These are phyloP conservation scores for Phycomyces nitens DNA, from an alignment of 192 early-diverging fungal genomes.

Conservation along the genomic window DNA sequence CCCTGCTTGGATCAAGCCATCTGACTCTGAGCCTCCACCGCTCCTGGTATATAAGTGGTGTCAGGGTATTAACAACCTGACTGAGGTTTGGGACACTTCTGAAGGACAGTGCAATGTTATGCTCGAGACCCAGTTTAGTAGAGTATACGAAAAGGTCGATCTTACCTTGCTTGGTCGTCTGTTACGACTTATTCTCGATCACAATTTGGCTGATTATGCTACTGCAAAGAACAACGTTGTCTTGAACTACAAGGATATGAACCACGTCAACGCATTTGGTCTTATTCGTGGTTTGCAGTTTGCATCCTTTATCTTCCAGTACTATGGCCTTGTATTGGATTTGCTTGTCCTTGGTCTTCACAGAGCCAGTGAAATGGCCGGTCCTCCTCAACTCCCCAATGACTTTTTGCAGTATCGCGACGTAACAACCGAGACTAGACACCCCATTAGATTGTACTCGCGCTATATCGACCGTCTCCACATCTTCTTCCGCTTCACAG, in stretches of 20 bases:
- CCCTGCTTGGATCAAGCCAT: conserved; percentile 98
- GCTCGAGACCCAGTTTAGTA: conserved; percentile 91
- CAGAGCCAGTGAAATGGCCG: conserved; percentile 95
- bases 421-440: conserved; percentile 85
- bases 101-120: conserved; percentile 94
- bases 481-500: conserved; percentile 91
- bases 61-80: conserved; percentile 97
- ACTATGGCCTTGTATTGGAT: conserved; percentile 96
- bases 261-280: conserved; percentile 96
- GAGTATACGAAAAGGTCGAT: conserved; percentile 96
- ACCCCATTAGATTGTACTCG: conserved; percentile 95
- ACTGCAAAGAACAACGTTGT: conserved; percentile 99
- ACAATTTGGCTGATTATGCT: conserved; percentile 99
- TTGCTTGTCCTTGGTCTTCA: conserved; percentile 90
- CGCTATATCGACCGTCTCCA: conserved; percentile 93
- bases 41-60: conserved; percentile 97
- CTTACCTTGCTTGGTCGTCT: conserved; percentile 92
- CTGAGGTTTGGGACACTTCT: conserved; percentile 89
- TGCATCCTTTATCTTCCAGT: conserved; percentile 96
- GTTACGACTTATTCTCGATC: conserved; percentile 93
- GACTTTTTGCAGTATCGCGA: conserved; percentile 97
- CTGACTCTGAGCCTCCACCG: conserved; percentile 95
- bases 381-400: conserved; percentile 86
- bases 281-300: conserved; percentile 98
- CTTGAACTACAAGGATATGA: conserved; percentile 98